Base-by-base conservation (phyloP, 1,284 basidiomycete species). In the Apiotrichum akiyoshidainum region DNA sequence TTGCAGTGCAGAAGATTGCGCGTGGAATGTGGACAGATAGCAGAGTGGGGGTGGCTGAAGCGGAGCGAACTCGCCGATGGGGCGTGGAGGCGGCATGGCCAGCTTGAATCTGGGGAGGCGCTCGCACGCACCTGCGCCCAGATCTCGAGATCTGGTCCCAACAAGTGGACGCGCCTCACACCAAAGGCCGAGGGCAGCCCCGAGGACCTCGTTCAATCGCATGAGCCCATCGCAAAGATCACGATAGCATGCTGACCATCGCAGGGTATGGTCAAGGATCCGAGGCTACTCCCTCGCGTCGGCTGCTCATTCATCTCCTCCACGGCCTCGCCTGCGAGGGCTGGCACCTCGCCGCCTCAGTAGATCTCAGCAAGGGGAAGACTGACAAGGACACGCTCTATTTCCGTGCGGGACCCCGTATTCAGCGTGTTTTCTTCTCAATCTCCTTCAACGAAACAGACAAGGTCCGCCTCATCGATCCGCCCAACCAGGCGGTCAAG, bases 381-480 rank as follows among this genome's bases (percentile, higher is more conserved):
- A 67, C 14, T 14, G 73, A 74, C 59, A 76, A 75, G 53, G 73
- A 75, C 55, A 69, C 68, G 4, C 40, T 76, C 21, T 63, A 72
- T 50, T 69, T 76, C 61, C 67, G 65, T 41, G 57, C 65, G 1
- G 71, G 70, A 5, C 65, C 66, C 21, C 64, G 68, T 2, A 31
- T 56, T 2, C 64, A 68, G 54, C 61, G 69, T 31, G 65, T 60
- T 39, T 69, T 71, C 63, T 76, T 75, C 57, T 41, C 64, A 14
- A 55, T 76, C 3, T 61, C 63, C 8, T 74, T 76, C 59, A 73
- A 75, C 54, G 69, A 73, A 58, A 54, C 40, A 8, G 73, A 76
- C 54, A 75, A 74, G 66, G 63, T 76, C 26, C 64, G 74, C n/a
- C 55, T 76, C 19, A 75, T 76, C 19, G 74, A 76, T 56, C 55